Evolutionary conservation across 1,139 yeast genomes (phyloP), one percentile per base, ranked within the genome.

Genomic region (Candida freyschussii): DNA sequence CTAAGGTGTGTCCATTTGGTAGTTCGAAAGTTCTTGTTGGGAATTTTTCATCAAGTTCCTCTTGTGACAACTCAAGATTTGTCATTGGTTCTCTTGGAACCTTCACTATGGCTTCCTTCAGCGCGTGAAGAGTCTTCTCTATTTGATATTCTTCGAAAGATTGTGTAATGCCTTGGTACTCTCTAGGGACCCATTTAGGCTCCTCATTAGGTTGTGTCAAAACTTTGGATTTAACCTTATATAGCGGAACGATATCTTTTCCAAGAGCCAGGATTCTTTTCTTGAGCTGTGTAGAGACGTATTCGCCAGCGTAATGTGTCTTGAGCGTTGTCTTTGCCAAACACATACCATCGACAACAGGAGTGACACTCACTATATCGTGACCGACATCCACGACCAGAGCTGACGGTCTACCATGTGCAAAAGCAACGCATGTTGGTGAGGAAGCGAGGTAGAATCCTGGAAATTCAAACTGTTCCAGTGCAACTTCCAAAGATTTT

Each of bases 351-450:
- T 91, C 99, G 33, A 89, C 75, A 3, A 91, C 93, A 0, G 99
- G 97, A 2, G 96, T 83, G 3, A 83, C 95, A 34, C 91, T 77
- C 12, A 79, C 69, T 2, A 82, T 65, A 47, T 83, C 89, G 51
- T 87, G 94, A 3, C 99, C 98, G 26, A 89, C 63, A 57, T 93
- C 97, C 25, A 93, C 95, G 21, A 93, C 93, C 33, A 91, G 65
- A 52, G 96, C 94, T 47, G 84, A 86, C 26, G 96, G 91, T 55
- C 96, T 74, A 4, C 97, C 97, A 47, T 85, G 83, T 15, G 95
- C 94, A 61, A 91, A 91, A 6, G 96, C 79, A 1, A 86, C 78
- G 60, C 96, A 85, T 0, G 95, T 85, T 13, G 97, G 94, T 3
- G 80, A 69, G 41, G 89, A 83, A 19, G 89, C 91, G 24, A 86